These are phyloP conservation scores for Novymonas esmeraldas DNA, from an alignment of 208 protist genomes.

Conservation along the genomic window DNA sequence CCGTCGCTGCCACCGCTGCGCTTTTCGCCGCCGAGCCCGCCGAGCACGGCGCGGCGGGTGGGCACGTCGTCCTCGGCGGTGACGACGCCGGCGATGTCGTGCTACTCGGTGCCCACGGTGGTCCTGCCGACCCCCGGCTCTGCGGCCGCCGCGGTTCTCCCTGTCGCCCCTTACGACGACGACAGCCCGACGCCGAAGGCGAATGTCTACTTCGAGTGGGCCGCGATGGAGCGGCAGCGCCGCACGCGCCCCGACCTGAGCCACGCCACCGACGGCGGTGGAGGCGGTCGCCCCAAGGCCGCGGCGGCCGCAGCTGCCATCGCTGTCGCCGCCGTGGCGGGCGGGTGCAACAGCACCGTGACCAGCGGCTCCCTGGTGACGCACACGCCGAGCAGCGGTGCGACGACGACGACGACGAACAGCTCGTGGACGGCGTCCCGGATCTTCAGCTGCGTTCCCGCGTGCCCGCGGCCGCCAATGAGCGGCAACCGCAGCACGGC, in stretches of 20 bases:
- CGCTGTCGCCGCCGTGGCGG: not conserved
- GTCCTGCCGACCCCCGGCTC: no score
- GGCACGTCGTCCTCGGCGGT: no score
- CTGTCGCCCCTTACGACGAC: slow-evolving; percentile 20
- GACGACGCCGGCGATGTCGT: no score
- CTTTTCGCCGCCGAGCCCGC: not conserved
- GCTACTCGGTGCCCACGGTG: no score
- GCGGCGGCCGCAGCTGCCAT: no score
- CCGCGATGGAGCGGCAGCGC: slow-evolving; percentile 19
- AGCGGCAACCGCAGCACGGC: slow-evolving; percentile 22
- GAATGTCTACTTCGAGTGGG: slow-evolving; percentile 26
- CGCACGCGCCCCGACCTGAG: no score
- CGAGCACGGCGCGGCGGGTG: no score
- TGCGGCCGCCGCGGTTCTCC: not conserved
- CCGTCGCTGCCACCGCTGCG: not conserved
- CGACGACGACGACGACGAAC: slow-evolving; percentile 9
- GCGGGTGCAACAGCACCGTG: not conserved
- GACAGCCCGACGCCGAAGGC: slow-evolving; percentile 22
- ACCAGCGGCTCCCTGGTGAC: not conserved
- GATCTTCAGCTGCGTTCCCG: not conserved
- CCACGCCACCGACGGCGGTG: not conserved
- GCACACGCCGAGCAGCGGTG: not conserved
- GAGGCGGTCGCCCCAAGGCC: no score
- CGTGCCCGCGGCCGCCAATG: slow-evolving; percentile 7
- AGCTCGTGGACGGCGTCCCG: slow-evolving; percentile 17